A percentile compares a stretch with the other conserved stretches of the same genome.
phyloP scores from a whole-genome alignment of 2,329 filamentous ascomycete species.

The Pseudocercospora vitis region DNA sequence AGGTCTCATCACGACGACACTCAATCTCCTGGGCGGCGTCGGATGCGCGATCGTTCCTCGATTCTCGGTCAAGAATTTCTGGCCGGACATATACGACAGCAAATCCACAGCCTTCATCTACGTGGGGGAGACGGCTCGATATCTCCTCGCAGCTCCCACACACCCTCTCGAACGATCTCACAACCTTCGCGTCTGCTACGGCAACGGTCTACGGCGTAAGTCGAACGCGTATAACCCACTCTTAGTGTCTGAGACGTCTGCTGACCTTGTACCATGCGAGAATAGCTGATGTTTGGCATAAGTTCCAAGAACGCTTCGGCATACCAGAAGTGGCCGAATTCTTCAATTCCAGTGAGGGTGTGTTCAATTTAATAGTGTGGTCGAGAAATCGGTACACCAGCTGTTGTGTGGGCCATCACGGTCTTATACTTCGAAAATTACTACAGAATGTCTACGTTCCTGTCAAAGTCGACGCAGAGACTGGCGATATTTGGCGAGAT shows the following conservation, averaged over 20 bases:
- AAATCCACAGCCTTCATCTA: constrained; percentile 71
- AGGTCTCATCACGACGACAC: constrained; percentile 64
- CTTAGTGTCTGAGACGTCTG: too few relatives aligned
- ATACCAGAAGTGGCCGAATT: constrained; percentile 68
- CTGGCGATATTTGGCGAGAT: constrained; percentile 66
- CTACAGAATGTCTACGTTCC: constrained; percentile 61
- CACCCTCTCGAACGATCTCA: constrained; percentile 61
- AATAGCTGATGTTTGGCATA: constrained; percentile 68
- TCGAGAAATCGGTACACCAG: constrained; percentile 62
- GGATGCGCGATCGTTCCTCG: constrained; percentile 63
- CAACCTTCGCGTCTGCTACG: constrained; percentile 58
- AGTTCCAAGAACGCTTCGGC: constrained; percentile 63
- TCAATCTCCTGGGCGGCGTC: constrained; percentile 54
- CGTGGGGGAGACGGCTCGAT: constrained; percentile 74
- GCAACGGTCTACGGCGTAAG: constrained; percentile 66
- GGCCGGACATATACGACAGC: constrained; percentile 67
- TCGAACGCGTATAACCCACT: too few relatives aligned
- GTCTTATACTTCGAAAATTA: constrained; percentile 56
- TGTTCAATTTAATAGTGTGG: constrained; percentile 54
- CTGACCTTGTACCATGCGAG: too few relatives aligned
- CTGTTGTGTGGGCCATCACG: constrained; percentile 69
- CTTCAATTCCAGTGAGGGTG: constrained; percentile 74
- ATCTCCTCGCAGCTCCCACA: constrained; percentile 66
- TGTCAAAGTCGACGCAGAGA: constrained; percentile 67
- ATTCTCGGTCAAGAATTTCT: constrained; percentile 70